Conservation (phyloP, 2,329 filamentous ascomycete genomes). For the Chrysosporium keratinophilum region DNA sequence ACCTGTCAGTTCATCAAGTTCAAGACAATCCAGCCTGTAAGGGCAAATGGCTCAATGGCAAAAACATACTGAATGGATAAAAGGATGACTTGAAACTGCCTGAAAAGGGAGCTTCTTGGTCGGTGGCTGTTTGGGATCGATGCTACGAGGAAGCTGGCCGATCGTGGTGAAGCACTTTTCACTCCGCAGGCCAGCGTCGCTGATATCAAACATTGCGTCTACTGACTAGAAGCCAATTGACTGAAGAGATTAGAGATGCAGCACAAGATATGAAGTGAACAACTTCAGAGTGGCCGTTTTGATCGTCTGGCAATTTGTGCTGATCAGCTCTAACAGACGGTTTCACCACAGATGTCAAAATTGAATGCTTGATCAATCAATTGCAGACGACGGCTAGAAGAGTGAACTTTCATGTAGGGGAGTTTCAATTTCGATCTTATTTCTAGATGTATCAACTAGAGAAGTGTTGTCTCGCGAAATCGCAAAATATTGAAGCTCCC, state of each 20-base stretch:
- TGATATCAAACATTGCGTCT: conserved; percentile 36
- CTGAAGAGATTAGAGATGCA: not conserved
- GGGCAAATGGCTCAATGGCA: not conserved
- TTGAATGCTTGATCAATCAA: no score
- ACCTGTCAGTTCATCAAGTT: not conserved
- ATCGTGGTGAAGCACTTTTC: conserved; percentile 66
- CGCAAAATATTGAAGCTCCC: not conserved
- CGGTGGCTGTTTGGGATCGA: conserved; percentile 61
- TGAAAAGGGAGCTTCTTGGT: conserved; percentile 67
- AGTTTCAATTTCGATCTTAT: no score
- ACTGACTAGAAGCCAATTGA: not conserved
- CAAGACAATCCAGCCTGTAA: not conserved
- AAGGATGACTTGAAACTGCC: conserved; percentile 53
- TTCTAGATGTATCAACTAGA: no score
- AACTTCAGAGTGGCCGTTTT: not conserved
- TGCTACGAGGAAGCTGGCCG: conserved; percentile 53
- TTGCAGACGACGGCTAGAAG: no score
- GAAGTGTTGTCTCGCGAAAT: not conserved
- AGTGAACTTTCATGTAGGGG: no score
- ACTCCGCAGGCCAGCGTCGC: conserved; percentile 28
- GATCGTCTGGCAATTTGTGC: no score
- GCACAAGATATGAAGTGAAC: not conserved
- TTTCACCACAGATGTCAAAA: no score
- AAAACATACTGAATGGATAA: conserved; percentile 53
- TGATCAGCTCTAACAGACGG: no score